Evolutionary conservation across 179 eudicot genomes (phyloP).

Genomic region (Spergularia azorica): DNA sequence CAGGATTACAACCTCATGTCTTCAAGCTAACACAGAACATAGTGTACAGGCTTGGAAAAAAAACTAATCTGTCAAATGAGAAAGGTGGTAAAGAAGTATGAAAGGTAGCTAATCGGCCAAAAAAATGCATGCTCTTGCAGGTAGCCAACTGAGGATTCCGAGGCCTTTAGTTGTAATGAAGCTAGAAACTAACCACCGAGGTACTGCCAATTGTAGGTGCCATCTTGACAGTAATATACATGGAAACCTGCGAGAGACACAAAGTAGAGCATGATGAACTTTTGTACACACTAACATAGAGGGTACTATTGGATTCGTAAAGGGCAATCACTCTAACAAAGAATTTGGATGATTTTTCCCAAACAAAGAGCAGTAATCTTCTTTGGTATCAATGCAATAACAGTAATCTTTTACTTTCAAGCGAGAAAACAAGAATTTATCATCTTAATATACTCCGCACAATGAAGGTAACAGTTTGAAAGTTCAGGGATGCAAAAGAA

Average conservation of each 20-base stretch:
- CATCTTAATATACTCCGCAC: no score
- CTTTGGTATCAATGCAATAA: no score
- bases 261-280: background rate
- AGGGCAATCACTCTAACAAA: no score
- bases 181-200: conserved; percentile 6
- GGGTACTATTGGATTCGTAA: background rate
- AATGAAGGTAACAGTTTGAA: no score
- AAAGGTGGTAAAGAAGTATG: background rate
- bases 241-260: conserved; percentile 24
- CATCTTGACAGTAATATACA: conserved; percentile 28
- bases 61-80: background rate
- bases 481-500: no score
- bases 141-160: conserved; percentile 6
- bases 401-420: no score
- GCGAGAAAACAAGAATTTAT: no score
- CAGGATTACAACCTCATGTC: background rate
- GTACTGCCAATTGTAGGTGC: conserved; percentile 15
- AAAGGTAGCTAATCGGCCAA: conserved; percentile 9
- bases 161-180: conserved; percentile 12
- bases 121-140: conserved; percentile 8
- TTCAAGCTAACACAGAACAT: background rate
- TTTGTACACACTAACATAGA: background rate
- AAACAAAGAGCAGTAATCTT: no score
- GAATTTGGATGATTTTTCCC: no score
- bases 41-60: conserved; percentile 17